These are phyloP conservation scores for Naganishia antarctica DNA, from an alignment of 768 basidiomycete genomes.

Conservation along the genomic window DNA sequence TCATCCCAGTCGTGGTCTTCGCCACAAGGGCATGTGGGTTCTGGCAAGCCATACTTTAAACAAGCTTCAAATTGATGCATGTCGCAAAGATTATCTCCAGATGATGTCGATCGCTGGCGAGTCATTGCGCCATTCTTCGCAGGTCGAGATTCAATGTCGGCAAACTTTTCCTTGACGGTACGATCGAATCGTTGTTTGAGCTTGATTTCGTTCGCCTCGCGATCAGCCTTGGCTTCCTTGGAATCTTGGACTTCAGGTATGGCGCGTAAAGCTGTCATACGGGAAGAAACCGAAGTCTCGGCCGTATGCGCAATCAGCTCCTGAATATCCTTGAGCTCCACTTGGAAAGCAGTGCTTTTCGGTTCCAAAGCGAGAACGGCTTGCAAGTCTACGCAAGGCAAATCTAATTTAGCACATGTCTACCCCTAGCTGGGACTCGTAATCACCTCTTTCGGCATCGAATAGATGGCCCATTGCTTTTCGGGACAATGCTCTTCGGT, in stretches of 20 bases:
- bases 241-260: slow-evolving; percentile 23
- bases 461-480: slow-evolving; percentile 56
- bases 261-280: background rate
- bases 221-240: slow-evolving; percentile 20
- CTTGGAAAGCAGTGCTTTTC: slow-evolving; percentile 59
- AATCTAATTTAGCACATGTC: background rate
- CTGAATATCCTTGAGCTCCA: slow-evolving; percentile 60
- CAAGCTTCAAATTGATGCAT: slow-evolving; percentile 24
- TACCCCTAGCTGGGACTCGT: too few relatives aligned
- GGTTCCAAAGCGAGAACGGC: slow-evolving; percentile 62
- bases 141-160: slow-evolving; percentile 18
- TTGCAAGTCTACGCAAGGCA: slow-evolving; percentile 57
- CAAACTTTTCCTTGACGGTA: slow-evolving; percentile 25
- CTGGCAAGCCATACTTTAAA: slow-evolving; percentile 18
- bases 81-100: slow-evolving; percentile 9
- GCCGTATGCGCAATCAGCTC: slow-evolving; percentile 31
- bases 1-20: slow-evolving; percentile 22
- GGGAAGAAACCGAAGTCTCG: slow-evolving; percentile 19
- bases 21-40: slow-evolving; percentile 18
- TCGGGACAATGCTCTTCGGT: slow-evolving; percentile 71
- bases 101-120: slow-evolving; percentile 10
- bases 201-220: slow-evolving; percentile 24
- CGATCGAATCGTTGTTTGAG: slow-evolving; percentile 23
- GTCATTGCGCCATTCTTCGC: background rate
- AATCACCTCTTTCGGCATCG: slow-evolving; percentile 64